Conservation (phyloP, 1,284 basidiomycete genomes). For the Cutaneotrichosporon cavernicola region DNA sequence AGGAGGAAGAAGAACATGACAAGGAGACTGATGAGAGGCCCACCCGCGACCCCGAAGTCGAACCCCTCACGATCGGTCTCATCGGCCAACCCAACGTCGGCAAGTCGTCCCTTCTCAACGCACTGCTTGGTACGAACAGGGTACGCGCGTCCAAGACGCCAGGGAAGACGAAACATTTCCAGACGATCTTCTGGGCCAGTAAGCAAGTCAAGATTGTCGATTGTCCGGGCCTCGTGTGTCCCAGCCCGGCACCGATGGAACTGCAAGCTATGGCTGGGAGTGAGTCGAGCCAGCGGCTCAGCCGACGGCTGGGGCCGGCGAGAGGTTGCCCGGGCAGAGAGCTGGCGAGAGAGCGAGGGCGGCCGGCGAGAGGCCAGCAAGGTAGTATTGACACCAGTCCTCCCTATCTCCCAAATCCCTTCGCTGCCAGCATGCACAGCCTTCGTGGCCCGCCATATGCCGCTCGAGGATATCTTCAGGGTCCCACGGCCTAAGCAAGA, state of each 20-base stretch:
- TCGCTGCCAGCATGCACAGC: conserved; percentile 73
- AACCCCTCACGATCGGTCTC: conserved; percentile 74
- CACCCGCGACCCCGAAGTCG: conserved; percentile 15
- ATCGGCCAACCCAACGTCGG: conserved; percentile 71
- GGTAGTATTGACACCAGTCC: conserved; percentile 47
- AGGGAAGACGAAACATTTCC: conserved; percentile 98
- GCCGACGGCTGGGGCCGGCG: too few species aligned
- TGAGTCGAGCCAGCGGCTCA: conserved; percentile 6
- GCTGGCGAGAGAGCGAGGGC: too few species aligned
- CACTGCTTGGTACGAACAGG: conserved; percentile 71
- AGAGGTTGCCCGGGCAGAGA: neutral
- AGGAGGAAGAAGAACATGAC: conserved; percentile 6
- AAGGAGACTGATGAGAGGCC: neutral
- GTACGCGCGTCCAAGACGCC: conserved; percentile 97
- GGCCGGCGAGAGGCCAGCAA: neutral
- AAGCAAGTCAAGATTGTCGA: conserved; percentile 78
- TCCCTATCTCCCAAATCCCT: conserved; percentile 82
- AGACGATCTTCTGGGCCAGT: conserved; percentile 74
- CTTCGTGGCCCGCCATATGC: conserved; percentile 67
- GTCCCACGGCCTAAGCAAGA: conserved; percentile 53
- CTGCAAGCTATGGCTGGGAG: conserved; percentile 62
- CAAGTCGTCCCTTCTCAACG: conserved; percentile 63
- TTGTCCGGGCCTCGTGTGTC: conserved; percentile 82
- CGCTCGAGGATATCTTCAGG: conserved; percentile 69
- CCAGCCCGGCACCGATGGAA: conserved; percentile 73